Evolutionary conservation across 73 alveolate species (phyloP).

Genomic region (Halteria grandinella): DNA sequence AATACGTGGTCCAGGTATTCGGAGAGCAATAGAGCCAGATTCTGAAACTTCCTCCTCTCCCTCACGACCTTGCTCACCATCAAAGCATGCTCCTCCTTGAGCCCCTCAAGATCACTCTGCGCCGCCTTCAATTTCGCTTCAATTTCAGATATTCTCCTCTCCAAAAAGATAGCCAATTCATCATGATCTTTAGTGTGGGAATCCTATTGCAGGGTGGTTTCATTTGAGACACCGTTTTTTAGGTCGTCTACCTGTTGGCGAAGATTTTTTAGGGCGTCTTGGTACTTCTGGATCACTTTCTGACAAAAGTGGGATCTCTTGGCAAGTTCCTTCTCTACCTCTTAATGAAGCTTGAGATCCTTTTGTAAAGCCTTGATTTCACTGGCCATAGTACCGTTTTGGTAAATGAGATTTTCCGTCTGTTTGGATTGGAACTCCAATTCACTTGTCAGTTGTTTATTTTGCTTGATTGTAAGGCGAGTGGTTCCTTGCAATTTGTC

Average conservation of each 20-base stretch:
- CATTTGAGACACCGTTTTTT: neutral
- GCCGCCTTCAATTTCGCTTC: conserved; percentile 47
- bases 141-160: conserved; percentile 47
- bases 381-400: conserved; percentile 83
- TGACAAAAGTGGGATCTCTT: conserved; percentile 90
- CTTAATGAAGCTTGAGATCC: conserved; percentile 95
- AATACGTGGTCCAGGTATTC: conserved; percentile 62
- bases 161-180: conserved; percentile 56
- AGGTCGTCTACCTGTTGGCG: conserved; percentile 1
- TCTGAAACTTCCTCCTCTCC: conserved; percentile 24
- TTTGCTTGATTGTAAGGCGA: conserved; percentile 91
- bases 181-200: conserved; percentile 4
- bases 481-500: conserved; percentile 87
- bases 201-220: neutral
- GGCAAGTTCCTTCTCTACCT: conserved; percentile 95
- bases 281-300: conserved; percentile 77
- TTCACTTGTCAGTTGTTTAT: conserved; percentile 93
- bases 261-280: conserved; percentile 57
- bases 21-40: conserved; percentile 41
- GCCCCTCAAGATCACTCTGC: conserved; percentile 1
- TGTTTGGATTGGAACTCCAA: conserved; percentile 94
- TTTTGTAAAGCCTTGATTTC: conserved; percentile 81
- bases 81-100: conserved; percentile 14
- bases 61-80: conserved; percentile 16
- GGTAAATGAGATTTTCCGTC: conserved; percentile 90